phyloP scores from a whole-genome alignment of 768 basidiomycete genomes.

The Roridomyces roridus region DNA sequence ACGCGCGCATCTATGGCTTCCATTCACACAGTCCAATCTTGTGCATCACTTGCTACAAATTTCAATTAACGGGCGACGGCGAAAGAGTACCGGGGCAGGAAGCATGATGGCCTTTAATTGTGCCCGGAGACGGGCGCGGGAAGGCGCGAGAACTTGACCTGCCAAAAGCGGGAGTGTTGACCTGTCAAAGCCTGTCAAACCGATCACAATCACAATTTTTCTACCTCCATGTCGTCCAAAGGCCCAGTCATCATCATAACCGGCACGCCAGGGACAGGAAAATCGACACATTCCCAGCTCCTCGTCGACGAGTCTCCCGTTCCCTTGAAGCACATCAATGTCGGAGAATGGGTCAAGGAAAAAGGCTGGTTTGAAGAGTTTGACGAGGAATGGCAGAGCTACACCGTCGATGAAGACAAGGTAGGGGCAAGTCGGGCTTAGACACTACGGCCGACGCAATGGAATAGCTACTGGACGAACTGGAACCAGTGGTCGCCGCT shows the following conservation, averaged over 20 bases:
- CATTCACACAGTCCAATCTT: slow-evolving; percentile 20
- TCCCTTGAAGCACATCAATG: slow-evolving; percentile 82
- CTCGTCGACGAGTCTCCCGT: slow-evolving; percentile 74
- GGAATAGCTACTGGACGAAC: slow-evolving; percentile 81
- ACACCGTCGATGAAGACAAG: slow-evolving; percentile 95
- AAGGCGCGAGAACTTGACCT: too few species aligned
- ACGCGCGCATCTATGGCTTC: slow-evolving; percentile 11
- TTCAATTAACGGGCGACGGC: slow-evolving; percentile 11
- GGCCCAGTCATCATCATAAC: slow-evolving; percentile 83
- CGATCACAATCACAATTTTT: too few species aligned
- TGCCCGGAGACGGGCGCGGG: too few species aligned
- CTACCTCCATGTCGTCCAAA: slow-evolving; percentile 3
- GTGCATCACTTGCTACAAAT: not conserved
- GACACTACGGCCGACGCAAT: slow-evolving; percentile 11
- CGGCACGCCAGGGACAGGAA: slow-evolving; percentile 95
- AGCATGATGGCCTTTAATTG: too few species aligned
- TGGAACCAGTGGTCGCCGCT: slow-evolving; percentile 70
- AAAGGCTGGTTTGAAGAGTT: slow-evolving; percentile 81
- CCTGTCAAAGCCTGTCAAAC: not conserved
- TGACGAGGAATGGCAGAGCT: slow-evolving; percentile 95
- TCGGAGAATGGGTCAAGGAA: slow-evolving; percentile 90
- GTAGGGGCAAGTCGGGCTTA: slow-evolving; percentile 45
- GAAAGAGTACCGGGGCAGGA: not conserved
- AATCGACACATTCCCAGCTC: slow-evolving; percentile 91
- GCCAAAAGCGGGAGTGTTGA: too few species aligned